These are phyloP conservation scores for Cladosporium sp. DNA, from an alignment of 2,329 filamentous ascomycete genomes.

Conservation along the genomic window DNA sequence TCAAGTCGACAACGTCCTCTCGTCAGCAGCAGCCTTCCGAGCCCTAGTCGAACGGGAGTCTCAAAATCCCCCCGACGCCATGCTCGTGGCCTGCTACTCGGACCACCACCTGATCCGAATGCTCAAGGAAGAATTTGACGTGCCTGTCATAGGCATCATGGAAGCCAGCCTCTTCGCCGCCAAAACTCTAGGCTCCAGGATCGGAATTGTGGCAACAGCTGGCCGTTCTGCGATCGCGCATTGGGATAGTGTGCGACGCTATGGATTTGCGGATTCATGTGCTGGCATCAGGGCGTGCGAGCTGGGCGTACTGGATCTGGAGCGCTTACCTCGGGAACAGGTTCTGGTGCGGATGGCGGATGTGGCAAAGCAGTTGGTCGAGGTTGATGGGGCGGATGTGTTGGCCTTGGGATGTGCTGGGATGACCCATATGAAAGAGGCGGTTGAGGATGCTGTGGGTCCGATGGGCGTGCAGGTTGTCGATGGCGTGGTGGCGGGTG, in stretches of 20 bases:
- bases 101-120: conserved; percentile 45
- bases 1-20: conserved; percentile 47
- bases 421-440: conserved; percentile 45
- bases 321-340: conserved; percentile 36
- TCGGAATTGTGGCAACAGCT: conserved; percentile 44
- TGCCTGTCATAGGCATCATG: conserved; percentile 50
- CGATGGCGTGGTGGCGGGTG: conserved; percentile 48
- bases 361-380: conserved; percentile 38
- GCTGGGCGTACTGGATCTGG: conserved; percentile 44
- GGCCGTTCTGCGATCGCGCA: conserved; percentile 38
- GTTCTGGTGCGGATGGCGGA: conserved; percentile 38
- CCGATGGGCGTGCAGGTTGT: conserved; percentile 44
- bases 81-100: conserved; percentile 48
- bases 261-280: conserved; percentile 41
- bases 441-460: conserved; percentile 45
- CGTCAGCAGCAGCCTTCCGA: conserved; percentile 45
- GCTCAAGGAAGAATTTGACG: conserved; percentile 43
- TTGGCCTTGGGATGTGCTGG: conserved; percentile 46
- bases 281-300: conserved; percentile 41
- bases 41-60: conserved; percentile 37
- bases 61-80: conserved; percentile 42
- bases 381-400: conserved; percentile 38
- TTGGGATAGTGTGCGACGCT: conserved; percentile 37
- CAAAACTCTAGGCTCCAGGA: conserved; percentile 45
- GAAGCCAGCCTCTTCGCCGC: conserved; percentile 49